A percentile compares a stretch with the other conserved stretches of the same genome.
phyloP scores from a whole-genome alignment of 805 yeast species.

The Lipomyces spencermartinsiae region DNA sequence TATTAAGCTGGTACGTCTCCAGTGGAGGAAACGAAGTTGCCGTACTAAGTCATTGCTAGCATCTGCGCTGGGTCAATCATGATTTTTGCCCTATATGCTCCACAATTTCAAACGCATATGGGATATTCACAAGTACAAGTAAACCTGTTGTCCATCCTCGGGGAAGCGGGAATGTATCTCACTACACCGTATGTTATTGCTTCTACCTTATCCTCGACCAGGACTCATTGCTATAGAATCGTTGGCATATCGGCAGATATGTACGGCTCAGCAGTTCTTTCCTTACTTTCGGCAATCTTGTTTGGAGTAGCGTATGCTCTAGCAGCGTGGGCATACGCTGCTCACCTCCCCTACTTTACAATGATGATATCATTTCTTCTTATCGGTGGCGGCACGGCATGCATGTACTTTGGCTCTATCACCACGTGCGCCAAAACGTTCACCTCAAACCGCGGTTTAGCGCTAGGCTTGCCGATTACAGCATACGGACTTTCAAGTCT shows the following conservation, averaged over 20 bases:
- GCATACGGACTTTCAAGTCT: conserved; percentile 85
- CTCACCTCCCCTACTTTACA: conserved; percentile 25
- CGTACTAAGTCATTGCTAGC: conserved; percentile 49
- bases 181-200: conserved; percentile 65
- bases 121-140: conserved; percentile 69
- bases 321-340: conserved; percentile 37
- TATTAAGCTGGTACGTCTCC: conserved; percentile 30
- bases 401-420: conserved; percentile 46
- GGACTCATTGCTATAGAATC: conserved; percentile 5
- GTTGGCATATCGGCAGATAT: conserved; percentile 39
- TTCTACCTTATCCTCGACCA: background rate
- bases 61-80: conserved; percentile 82
- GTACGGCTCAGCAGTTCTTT: conserved; percentile 37
- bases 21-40: background rate
- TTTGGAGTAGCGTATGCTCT: conserved; percentile 36
- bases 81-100: conserved; percentile 79
- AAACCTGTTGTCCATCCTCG: conserved; percentile 75
- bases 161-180: conserved; percentile 82
- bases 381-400: conserved; percentile 51
- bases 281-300: conserved; percentile 33
- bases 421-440: conserved; percentile 43
- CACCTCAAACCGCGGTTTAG: conserved; percentile 64
- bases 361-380: conserved; percentile 45
- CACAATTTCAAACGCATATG: conserved; percentile 64
- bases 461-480: conserved; percentile 87